phyloP scores from a whole-genome alignment of 2,329 filamentous ascomycete genomes.

The Penicillium sp. region DNA sequence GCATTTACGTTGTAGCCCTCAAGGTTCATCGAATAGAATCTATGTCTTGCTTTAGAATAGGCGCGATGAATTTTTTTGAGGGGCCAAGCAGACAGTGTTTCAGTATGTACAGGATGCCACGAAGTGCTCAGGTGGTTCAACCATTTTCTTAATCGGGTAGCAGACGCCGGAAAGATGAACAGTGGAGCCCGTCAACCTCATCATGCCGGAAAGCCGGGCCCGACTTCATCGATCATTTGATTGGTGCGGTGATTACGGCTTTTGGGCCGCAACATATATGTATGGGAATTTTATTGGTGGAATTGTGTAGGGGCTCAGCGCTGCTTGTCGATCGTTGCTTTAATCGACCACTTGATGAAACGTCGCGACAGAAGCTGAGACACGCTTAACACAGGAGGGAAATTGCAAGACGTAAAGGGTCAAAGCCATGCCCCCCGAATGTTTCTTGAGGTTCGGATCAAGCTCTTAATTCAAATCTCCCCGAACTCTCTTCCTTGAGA shows the following conservation, averaged over 20 bases:
- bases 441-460: not conserved
- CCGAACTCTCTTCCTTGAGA: not conserved
- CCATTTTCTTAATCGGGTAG: not conserved
- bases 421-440: not conserved
- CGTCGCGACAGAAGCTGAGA: not conserved
- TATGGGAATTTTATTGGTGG: not conserved
- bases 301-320: not conserved
- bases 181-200: not conserved
- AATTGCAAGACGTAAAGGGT: not conserved
- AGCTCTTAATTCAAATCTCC: not conserved
- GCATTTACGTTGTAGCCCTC: slow-evolving; percentile 25
- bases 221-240: not conserved
- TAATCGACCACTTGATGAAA: not conserved
- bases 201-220: not conserved
- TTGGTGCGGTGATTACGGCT: not conserved
- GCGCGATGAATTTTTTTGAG: not conserved
- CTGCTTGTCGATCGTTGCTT: not conserved
- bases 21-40: not conserved
- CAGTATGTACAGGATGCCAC: not conserved
- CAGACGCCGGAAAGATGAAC: not conserved
- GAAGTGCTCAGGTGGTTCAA: not conserved
- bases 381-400: not conserved
- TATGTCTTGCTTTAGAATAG: not conserved
- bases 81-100: not conserved
- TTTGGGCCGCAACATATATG: too few species aligned